These are phyloP conservation scores for Pichia norvegensis DNA, from an alignment of 1,139 yeast genomes.

Conservation along the genomic window DNA sequence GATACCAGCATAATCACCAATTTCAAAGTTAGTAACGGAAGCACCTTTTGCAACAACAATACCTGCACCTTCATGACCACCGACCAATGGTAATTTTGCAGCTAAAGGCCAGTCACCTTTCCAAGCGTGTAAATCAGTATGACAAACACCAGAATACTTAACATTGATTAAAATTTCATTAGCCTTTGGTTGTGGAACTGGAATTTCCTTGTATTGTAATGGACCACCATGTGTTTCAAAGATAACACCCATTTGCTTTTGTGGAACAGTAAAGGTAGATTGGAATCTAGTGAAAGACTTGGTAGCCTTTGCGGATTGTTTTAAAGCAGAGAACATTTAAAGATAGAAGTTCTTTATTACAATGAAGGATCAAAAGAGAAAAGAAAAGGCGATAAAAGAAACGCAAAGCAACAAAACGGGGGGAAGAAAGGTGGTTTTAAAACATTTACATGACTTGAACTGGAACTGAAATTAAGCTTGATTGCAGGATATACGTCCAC, in stretches of 20 bases:
- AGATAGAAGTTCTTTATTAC: background rate
- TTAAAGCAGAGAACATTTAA: constrained; percentile 16
- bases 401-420: no score
- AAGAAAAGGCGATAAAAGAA: background rate
- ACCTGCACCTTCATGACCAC: constrained; percentile 89
- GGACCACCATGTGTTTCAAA: constrained; percentile 65
- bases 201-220: constrained; percentile 51
- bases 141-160: constrained; percentile 70
- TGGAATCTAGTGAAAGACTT: constrained; percentile 9
- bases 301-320: constrained; percentile 11
- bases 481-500: no score
- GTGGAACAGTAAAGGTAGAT: constrained; percentile 38
- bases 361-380: background rate
- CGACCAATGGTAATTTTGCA: constrained; percentile 62
- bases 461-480: no score
- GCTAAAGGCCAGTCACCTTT: constrained; percentile 69
- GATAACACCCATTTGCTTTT: constrained; percentile 63
- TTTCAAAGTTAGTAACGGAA: constrained; percentile 58
- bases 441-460: no score
- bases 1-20: constrained; percentile 74
- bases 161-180: constrained; percentile 58
- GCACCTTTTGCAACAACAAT: constrained; percentile 67
- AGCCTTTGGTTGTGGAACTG: constrained; percentile 61
- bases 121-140: constrained; percentile 74
- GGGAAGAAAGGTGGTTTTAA: no score